Evolutionary conservation across 75 land plant species (phyloP).

Genomic region (Sequoia sempervirens): DNA sequence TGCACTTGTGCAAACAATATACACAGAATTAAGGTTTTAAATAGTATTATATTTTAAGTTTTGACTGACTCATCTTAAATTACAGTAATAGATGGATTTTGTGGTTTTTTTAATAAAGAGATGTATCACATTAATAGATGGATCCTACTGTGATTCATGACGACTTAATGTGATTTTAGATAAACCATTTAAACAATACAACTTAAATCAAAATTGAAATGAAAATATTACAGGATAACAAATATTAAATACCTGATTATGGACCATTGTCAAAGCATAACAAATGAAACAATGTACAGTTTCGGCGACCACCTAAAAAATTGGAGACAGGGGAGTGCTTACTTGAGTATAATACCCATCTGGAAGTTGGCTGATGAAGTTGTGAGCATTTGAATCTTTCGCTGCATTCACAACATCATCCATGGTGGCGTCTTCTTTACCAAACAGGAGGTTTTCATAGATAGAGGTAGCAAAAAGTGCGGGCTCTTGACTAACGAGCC

Average conservation of each 20-base stretch:
- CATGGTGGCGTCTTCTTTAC: conserved; percentile 60
- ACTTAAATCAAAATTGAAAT: too few relatives aligned
- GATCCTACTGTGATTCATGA: too few relatives aligned
- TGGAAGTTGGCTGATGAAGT: conserved; percentile 55
- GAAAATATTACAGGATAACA: neutral
- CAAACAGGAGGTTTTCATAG: conserved; percentile 56
- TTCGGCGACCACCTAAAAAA: neutral
- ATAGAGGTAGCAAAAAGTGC: conserved; percentile 67
- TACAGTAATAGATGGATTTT: too few relatives aligned
- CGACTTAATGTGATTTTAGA: too few relatives aligned
- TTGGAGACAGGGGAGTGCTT: neutral
- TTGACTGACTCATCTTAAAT: too few relatives aligned
- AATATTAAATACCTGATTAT: neutral
- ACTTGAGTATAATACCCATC: conserved; percentile 72
- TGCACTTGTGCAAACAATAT: neutral
- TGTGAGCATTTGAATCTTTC: conserved; percentile 53
- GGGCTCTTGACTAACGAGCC: conserved; percentile 79
- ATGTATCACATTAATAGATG: too few relatives aligned
- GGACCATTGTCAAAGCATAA: neutral
- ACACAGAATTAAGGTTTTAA: neutral
- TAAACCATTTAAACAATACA: too few relatives aligned
- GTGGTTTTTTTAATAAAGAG: too few relatives aligned
- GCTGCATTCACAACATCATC: conserved; percentile 45
- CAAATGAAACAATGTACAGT: neutral
- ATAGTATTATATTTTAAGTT: too few relatives aligned